Evolutionary conservation across 2,329 filamentous ascomycete genomes (phyloP).

Genomic region (Paraphaeosphaeria minitans): DNA sequence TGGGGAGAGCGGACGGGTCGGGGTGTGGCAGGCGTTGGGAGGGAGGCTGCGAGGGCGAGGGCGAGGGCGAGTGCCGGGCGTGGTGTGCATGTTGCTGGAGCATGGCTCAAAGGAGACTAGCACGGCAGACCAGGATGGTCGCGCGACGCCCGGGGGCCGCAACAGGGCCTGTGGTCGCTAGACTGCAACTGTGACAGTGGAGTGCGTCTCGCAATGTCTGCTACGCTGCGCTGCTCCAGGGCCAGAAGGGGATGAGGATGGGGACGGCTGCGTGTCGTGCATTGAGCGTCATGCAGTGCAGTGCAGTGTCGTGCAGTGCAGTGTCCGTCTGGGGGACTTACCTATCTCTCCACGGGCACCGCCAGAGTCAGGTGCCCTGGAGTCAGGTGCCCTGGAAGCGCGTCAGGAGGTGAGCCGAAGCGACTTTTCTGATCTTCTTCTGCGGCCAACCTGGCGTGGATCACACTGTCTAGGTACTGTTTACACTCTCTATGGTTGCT

Average conservation of each 20-base stretch:
- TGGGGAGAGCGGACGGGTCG: conserved; percentile 29
- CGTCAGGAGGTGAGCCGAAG: conserved; percentile 20
- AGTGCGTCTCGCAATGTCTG: conserved; percentile 24
- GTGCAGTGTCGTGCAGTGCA: neutral
- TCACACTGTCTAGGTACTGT: too few relatives aligned
- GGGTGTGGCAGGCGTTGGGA: conserved; percentile 10
- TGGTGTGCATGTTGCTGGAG: conserved; percentile 26
- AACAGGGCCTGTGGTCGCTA: conserved; percentile 13
- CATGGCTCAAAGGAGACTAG: conserved; percentile 41
- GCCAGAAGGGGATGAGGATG: too few relatives aligned
- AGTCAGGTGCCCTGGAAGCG: conserved; percentile 8
- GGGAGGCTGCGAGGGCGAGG: conserved; percentile 9
- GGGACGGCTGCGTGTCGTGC: neutral
- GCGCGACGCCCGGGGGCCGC: too few relatives aligned
- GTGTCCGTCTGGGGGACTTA: neutral
- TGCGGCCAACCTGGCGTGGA: conserved; percentile 6
- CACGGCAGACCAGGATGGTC: conserved; percentile 26
- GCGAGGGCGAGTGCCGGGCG: conserved; percentile 13
- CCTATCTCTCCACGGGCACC: too few relatives aligned
- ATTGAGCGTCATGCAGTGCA: neutral
- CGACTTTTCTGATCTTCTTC: conserved; percentile 1
- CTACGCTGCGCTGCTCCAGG: neutral
- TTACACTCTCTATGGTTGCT: conserved; percentile 13
- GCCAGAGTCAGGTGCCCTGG: neutral
- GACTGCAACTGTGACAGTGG: conserved; percentile 20